These are phyloP conservation scores for Saccharomyces hybrid DNA, from an alignment of 1,139 yeast genomes.

Conservation along the genomic window DNA sequence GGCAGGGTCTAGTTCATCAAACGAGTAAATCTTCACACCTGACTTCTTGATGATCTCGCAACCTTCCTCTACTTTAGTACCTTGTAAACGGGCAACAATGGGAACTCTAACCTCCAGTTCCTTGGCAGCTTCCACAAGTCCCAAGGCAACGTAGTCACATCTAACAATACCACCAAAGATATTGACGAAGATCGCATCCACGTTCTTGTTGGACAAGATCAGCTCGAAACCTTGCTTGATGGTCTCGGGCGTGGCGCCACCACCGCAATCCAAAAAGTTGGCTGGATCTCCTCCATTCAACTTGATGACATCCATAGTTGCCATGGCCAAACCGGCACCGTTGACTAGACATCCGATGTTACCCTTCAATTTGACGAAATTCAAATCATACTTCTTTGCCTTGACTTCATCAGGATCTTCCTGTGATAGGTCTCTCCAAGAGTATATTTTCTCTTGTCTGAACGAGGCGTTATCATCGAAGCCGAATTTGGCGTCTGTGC, in stretches of 20 bases:
- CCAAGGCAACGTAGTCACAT: constrained; percentile 97
- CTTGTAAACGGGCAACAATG: constrained; percentile 96
- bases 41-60: constrained; percentile 79
- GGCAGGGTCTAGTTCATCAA: constrained; percentile 92
- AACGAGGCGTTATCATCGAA: constrained; percentile 94
- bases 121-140: constrained; percentile 89
- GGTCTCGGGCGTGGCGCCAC: constrained; percentile 98
- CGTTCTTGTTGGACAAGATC: constrained; percentile 82
- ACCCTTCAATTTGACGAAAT: constrained; percentile 96
- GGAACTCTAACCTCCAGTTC: constrained; percentile 86
- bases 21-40: constrained; percentile 87
- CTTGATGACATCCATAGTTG: constrained; percentile 98
- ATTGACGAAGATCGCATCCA: constrained; percentile 94
- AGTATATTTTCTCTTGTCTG: constrained; percentile 91
- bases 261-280: constrained; percentile 98
- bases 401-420: constrained; percentile 97
- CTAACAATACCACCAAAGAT: constrained; percentile 99
- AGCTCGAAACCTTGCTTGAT: constrained; percentile 95
- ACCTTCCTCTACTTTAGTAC: constrained; percentile 90
- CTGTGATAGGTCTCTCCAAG: constrained; percentile 95
- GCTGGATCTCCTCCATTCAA: constrained; percentile 99
- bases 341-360: constrained; percentile 97
- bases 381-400: constrained; percentile 84
- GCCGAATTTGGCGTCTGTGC: constrained; percentile 98
- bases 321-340: constrained; percentile 99